Evolutionary conservation across 164 flowering plant species (phyloP).

Genomic region (Taxillus chinensis): DNA sequence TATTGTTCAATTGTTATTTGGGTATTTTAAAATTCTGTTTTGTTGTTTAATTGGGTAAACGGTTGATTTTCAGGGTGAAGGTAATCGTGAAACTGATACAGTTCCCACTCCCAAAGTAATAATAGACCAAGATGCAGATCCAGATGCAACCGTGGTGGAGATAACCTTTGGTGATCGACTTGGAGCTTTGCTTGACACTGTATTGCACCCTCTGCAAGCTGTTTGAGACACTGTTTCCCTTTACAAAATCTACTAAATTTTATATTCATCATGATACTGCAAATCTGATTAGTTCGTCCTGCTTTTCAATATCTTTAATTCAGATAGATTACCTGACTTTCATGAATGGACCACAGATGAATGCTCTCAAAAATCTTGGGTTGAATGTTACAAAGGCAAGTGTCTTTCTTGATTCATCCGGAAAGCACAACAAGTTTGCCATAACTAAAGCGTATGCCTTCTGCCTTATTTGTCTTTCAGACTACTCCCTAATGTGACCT

Average conservation of each 20-base stretch:
- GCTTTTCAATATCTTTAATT: neutral
- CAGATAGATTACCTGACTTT: neutral
- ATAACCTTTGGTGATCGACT: constrained; percentile 95
- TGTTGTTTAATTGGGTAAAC: neutral
- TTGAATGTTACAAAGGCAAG: constrained; percentile 93
- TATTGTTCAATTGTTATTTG: neutral
- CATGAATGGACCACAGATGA: constrained; percentile 55
- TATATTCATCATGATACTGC: no score
- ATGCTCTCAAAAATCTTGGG: constrained; percentile 80
- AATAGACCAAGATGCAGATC: constrained; percentile 89
- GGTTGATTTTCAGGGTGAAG: constrained; percentile 47
- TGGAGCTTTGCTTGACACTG: constrained; percentile 94
- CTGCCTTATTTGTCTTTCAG: neutral
- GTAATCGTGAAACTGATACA: constrained; percentile 44
- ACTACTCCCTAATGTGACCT: neutral
- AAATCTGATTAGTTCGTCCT: no score
- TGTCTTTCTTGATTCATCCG: constrained; percentile 90
- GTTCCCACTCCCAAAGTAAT: constrained; percentile 82
- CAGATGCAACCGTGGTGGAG: constrained; percentile 85
- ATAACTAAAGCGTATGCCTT: constrained; percentile 82
- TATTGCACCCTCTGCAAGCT: constrained; percentile 17
- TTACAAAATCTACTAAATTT: neutral
- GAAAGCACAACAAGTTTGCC: constrained; percentile 89
- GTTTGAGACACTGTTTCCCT: neutral
- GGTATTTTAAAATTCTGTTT: neutral